Base-by-base conservation (phyloP, 192 early-diverging fungal genomes). In the Lobosporangium transversale region DNA sequence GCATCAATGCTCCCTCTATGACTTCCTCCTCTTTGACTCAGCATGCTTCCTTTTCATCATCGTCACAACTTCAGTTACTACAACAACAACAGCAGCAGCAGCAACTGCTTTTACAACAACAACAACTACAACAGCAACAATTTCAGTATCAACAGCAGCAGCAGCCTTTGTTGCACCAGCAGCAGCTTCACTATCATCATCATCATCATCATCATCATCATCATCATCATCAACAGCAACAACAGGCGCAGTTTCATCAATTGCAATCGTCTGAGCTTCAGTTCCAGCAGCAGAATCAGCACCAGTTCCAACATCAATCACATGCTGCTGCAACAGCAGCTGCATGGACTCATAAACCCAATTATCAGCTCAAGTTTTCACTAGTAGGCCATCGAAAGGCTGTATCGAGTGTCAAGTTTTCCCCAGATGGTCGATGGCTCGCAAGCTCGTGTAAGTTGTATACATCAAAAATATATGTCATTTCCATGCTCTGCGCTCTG, bases 341-440 rank as follows among this genome's bases (percentile, higher is more conserved):
- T 14, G 24, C 43, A n/a, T 14, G 58, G 5, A 29, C 53, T 3
- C 49, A 85, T 66, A 82, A 86, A 60, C 94, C 95, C 17, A 90
- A 95, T 55, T 97, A 98, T 63, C 82, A 90, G 62, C 82, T 95
- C 7, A 94, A 90, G 51, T 94, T 92, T 76, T 93, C 92, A 26
- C 86, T 98, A 31, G 89, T 91, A 6, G 98, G 98, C 3, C 98
- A 99, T 80, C 92, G 93, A 40, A 97, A 94, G 83, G 91, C 94
- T 8, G 89, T 98, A 0, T 97, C 96, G 0, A 90, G 93, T 52
- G 96, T 98, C 15, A 98, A 98, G 82, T 98, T 97, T 76, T 98
- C 97, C 23, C 98, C 98, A 6, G 96, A 98, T 78, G 98, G 98
- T 32, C 90, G 92, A 79, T 97, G 94, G 95, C 87, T 99, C 29